Evolutionary conservation across 345 rosid genomes (phyloP).

Genomic region (Draba incana): DNA sequence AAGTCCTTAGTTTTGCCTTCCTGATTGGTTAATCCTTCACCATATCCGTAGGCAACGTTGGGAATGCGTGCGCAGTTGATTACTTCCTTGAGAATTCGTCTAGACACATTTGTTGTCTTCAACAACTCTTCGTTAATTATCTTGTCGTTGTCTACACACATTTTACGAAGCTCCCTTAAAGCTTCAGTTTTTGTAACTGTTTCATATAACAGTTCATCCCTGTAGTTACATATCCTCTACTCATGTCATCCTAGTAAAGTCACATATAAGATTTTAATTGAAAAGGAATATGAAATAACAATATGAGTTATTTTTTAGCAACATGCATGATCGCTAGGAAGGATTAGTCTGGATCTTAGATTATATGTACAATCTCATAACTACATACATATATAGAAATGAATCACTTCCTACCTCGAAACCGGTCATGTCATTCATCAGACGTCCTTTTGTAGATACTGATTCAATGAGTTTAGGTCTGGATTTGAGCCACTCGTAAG

Average conservation of each 20-base stretch:
- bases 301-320: too few species aligned
- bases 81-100: constrained; percentile 8
- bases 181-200: constrained; percentile 20
- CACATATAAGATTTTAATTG: neutral
- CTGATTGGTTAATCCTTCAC: constrained; percentile 24
- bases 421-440: constrained; percentile 25
- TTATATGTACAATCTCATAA: neutral
- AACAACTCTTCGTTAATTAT: constrained; percentile 24
- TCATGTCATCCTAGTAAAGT: constrained; percentile 41
- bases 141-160: neutral
- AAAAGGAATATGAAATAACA: too few species aligned
- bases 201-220: constrained; percentile 30
- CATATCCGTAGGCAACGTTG: neutral
- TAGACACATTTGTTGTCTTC: constrained; percentile 6
- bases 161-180: neutral
- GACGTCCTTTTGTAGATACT: neutral
- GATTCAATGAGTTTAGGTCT: constrained; percentile 12
- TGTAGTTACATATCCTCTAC: constrained; percentile 22
- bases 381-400: too few species aligned
- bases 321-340: too few species aligned
- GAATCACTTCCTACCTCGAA: constrained; percentile 1
- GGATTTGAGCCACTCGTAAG: constrained; percentile 21
- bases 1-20: constrained; percentile 21
- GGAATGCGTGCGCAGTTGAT: constrained; percentile 25
- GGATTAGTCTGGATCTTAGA: too few species aligned